Percentiles rank a stretch among this genome's conserved stretches.
Conservation (phyloP, 179 eudicot species). For the Spergularia azorica region DNA sequence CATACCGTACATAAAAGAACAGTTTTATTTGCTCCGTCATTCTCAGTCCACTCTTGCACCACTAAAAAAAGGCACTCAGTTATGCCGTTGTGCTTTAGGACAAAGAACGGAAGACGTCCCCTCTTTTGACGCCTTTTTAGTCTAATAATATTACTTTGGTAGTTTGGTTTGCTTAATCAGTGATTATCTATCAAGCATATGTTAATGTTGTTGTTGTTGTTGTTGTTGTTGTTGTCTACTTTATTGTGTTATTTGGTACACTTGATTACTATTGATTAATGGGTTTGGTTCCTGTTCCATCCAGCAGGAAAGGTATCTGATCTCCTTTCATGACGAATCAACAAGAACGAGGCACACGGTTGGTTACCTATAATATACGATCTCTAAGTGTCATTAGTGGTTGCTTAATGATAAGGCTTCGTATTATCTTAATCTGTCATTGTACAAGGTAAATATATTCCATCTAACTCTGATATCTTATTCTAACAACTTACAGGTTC, state of each 20-base stretch:
- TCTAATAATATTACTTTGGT: slow-evolving; percentile 24
- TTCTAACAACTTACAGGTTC: slow-evolving; percentile 10
- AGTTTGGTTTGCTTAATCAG: slow-evolving; percentile 13
- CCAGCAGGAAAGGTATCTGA: slow-evolving; percentile 18
- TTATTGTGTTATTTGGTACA: slow-evolving; percentile 3
- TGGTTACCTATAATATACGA: slow-evolving; percentile 10
- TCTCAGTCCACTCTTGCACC: slow-evolving; percentile 26
- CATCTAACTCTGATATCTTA: slow-evolving; percentile 16
- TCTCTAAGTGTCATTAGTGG: slow-evolving; percentile 14
- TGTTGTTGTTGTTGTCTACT: slow-evolving; percentile 11
- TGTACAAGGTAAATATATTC: slow-evolving; percentile 24
- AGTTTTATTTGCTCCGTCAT: slow-evolving; percentile 25
- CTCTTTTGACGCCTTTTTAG: slow-evolving; percentile 14
- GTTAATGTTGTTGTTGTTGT: slow-evolving; percentile 5
- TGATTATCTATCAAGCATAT: slow-evolving; percentile 4
- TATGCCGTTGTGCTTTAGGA: slow-evolving; percentile 25
- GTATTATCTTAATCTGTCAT: slow-evolving; percentile 8
- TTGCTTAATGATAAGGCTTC: slow-evolving; percentile 17
- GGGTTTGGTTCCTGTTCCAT: slow-evolving; percentile 38
- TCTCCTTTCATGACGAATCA: slow-evolving; percentile 23
- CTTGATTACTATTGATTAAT: slow-evolving; percentile 19
- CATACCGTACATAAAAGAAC: slow-evolving; percentile 17
- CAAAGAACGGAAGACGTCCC: slow-evolving; percentile 19
- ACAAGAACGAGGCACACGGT: slow-evolving; percentile 16
- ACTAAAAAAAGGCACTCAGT: slow-evolving; percentile 14